Evolutionary conservation across 805 yeast species (phyloP).

Genomic region (Aciculoconidium aculeatum): DNA sequence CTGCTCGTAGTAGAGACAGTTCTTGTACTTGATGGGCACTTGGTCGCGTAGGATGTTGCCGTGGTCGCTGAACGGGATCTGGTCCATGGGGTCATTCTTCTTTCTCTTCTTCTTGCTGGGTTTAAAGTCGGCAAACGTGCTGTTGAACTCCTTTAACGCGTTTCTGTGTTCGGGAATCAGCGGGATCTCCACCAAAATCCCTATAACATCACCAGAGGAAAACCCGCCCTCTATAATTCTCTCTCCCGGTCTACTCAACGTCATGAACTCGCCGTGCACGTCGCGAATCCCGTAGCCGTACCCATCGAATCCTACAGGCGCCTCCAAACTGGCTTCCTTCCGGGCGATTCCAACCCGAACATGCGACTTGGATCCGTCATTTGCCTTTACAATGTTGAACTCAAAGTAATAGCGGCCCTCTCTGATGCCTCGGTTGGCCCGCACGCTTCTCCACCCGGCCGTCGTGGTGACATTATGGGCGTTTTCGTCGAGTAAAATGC

Average conservation of each 20-base stretch:
- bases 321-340: constrained; percentile 83
- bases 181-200: constrained; percentile 72
- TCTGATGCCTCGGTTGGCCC: constrained; percentile 68
- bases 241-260: constrained; percentile 62
- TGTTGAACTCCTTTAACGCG: constrained; percentile 28
- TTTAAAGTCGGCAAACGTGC: constrained; percentile 4
- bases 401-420: constrained; percentile 84
- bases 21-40: constrained; percentile 78
- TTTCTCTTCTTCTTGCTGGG: constrained; percentile 11
- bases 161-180: constrained; percentile 36
- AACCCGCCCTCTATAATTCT: constrained; percentile 40
- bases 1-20: constrained; percentile 74
- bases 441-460: constrained; percentile 74
- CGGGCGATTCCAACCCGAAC: constrained; percentile 81
- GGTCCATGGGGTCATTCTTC: too few species aligned
- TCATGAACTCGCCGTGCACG: constrained; percentile 66
- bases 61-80: constrained; percentile 9
- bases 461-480: constrained; percentile 45
- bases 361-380: constrained; percentile 37
- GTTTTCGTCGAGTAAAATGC: constrained; percentile 32
- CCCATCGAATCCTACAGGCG: constrained; percentile 93
- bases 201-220: constrained; percentile 74
- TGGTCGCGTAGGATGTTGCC: constrained; percentile 68
- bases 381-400: constrained; percentile 48
- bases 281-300: constrained; percentile 92